Base-by-base conservation (phyloP, 331 rosid genomes). In the Spiraea crenata region DNA sequence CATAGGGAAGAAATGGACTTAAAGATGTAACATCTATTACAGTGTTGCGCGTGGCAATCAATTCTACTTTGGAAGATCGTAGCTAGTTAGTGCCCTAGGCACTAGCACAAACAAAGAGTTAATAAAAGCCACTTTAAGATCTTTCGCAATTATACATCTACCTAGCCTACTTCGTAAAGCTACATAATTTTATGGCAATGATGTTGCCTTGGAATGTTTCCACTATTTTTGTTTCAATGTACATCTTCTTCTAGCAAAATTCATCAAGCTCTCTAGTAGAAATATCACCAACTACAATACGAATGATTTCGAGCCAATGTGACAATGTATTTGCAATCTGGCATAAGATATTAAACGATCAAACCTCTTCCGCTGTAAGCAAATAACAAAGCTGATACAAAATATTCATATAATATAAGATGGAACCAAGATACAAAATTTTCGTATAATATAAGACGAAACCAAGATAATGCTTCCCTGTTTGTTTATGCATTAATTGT, bases 151-250 rank as follows among this genome's bases (percentile, higher is more conserved):
- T 64, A 73, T 17, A 45, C 69, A 77, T 3, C 46, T 38, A 42
- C 76, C 40, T 64, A 67, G 57, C 69, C 80, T 44, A 81, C 74
- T 76, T 74, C 46, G 47, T 15, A n/a, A 74, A 69, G 71, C 71
- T 56, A 74, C 65, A 72, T 67, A 64, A 56, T 73, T 76, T 70
- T 74, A 76, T 37, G 49, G 76, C 71, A 82, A 82, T 85, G 57
- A 78, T 78, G 77, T 71, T 82, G 86, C 78, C 65, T 58, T 74
- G 80, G 83, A 79, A 85, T 83, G 82, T 85, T 85, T 86, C 76
- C 74, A 61, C 31, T 25, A 25, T 25, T 77, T 84, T 58, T 42
- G 38, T 71, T 61, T 62, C 16, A 77, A 77, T 25, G 85, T 81
- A 79, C 86, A 57, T 25, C 31, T 25, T 25, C 31, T 25, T 38